Conservation (phyloP, 441 rosid species). For the Jatropha multifida region DNA sequence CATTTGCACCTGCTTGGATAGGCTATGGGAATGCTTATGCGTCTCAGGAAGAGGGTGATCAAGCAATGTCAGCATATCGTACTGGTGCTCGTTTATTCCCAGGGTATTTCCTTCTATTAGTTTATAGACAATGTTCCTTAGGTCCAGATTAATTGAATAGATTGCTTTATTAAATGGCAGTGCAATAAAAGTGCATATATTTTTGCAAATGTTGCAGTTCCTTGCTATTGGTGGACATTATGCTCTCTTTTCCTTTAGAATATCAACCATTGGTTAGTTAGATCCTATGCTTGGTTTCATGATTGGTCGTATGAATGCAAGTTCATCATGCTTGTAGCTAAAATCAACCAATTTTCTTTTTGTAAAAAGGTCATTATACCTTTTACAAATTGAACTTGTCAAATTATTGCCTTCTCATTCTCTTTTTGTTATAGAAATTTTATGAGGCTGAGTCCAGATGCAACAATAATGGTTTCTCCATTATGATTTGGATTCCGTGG, state of each 20-base stretch:
- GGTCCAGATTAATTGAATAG: not conserved
- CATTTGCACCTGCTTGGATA: constrained; percentile 89
- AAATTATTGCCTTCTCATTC: not conserved
- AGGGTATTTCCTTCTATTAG: constrained; percentile 50
- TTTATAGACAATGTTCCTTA: not conserved
- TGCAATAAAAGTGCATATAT: not conserved
- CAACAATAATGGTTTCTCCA: not conserved
- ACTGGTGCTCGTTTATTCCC: constrained; percentile 95
- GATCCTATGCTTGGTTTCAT: not conserved
- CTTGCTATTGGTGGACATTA: not conserved
- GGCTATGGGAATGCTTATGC: constrained; percentile 93
- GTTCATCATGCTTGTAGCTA: not conserved
- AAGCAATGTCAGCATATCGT: constrained; percentile 95
- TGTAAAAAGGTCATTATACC: not conserved
- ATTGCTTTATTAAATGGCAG: not conserved
- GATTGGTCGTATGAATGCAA: not conserved
- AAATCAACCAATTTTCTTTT: not conserved
- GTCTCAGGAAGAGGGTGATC: constrained; percentile 93
- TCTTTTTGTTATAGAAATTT: not conserved
- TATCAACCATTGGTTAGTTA: not conserved
- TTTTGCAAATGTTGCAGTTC: not conserved
- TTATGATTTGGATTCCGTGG: not conserved
- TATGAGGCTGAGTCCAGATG: not conserved
- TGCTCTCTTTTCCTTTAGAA: not conserved
- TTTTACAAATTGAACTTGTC: not conserved